A percentile compares a stretch with the other conserved stretches of the same genome.
phyloP scores from a whole-genome alignment of 305 asterid species.

The Caryopteris hybrid region DNA sequence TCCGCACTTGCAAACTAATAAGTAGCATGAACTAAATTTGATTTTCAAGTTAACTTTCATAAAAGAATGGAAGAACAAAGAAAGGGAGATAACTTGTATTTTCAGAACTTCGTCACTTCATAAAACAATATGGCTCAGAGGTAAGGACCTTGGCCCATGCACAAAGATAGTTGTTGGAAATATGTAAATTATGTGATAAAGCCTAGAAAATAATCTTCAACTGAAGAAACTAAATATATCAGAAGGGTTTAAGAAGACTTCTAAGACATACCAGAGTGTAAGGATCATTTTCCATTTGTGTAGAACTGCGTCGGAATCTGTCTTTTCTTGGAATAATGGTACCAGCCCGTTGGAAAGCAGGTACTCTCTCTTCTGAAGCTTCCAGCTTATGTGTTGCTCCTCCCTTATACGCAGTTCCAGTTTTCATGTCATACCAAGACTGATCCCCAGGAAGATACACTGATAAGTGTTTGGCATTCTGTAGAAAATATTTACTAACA shows the following conservation, averaged over 20 bases:
- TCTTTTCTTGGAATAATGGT: constrained; percentile 95
- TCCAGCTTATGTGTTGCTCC: constrained; percentile 68
- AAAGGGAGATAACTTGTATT: too few species aligned
- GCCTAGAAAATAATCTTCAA: neutral
- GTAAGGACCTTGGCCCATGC: neutral
- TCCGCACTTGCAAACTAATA: neutral
- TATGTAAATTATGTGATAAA: neutral
- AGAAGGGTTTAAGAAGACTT: neutral
- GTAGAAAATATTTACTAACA: constrained; percentile 16
- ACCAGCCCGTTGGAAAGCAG: constrained; percentile 92
- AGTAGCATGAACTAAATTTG: neutral
- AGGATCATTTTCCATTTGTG: constrained; percentile 97
- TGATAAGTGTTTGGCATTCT: constrained; percentile 73
- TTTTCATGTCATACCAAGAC: constrained; percentile 80
- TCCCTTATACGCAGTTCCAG: constrained; percentile 73
- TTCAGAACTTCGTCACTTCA: too few species aligned
- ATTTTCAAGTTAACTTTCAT: neutral
- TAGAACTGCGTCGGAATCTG: constrained; percentile 85
- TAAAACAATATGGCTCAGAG: neutral
- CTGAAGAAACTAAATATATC: neutral
- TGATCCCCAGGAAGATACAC: constrained; percentile 93
- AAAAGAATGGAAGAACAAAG: neutral
- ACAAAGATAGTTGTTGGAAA: neutral
- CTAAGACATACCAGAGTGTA: constrained; percentile 68
- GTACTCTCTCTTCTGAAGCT: constrained; percentile 70